phyloP scores from a whole-genome alignment of 768 basidiomycete species.

The Hypsizygus marmoreus region DNA sequence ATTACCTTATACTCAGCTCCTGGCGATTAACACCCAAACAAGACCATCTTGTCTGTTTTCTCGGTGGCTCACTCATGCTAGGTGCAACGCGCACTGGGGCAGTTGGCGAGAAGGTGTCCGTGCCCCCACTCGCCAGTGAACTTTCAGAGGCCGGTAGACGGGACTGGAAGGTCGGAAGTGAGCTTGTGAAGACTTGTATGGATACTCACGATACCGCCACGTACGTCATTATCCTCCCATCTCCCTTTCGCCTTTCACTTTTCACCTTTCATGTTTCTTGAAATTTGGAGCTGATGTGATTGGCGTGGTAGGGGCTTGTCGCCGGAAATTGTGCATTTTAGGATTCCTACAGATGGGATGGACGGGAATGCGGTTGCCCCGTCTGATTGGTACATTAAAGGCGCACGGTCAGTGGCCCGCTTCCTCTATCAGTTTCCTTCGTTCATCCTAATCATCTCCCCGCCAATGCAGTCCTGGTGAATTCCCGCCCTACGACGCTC shows the following conservation, averaged over 20 bases:
- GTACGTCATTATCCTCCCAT: constrained; percentile 60
- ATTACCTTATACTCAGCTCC: too few relatives aligned
- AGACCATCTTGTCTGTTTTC: constrained; percentile 95
- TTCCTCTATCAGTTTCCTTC: not conserved
- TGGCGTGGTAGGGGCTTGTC: constrained; percentile 64
- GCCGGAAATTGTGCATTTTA: constrained; percentile 90
- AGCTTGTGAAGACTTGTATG: constrained; percentile 87
- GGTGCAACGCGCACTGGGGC: constrained; percentile 77
- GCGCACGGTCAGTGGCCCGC: constrained; percentile 58
- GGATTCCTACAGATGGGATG: constrained; percentile 59
- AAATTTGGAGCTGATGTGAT: not conserved
- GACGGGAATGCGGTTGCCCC: constrained; percentile 43
- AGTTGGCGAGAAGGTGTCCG: constrained; percentile 50
- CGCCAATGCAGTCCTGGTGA: constrained; percentile 32
- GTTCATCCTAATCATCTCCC: not conserved
- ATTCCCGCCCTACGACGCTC: constrained; percentile 72
- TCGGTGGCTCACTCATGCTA: constrained; percentile 89
- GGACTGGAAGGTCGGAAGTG: constrained; percentile 82
- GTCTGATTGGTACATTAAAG: constrained; percentile 92
- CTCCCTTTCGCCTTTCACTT: not conserved
- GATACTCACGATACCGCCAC: constrained; percentile 81
- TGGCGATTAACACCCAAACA: constrained; percentile 87
- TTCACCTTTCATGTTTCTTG: not conserved
- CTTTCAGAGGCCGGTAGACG: constrained; percentile 63
- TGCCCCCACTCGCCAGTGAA: constrained; percentile 67